Conservation (phyloP, 2,329 filamentous ascomycete species). For the Camillea tinctor region DNA sequence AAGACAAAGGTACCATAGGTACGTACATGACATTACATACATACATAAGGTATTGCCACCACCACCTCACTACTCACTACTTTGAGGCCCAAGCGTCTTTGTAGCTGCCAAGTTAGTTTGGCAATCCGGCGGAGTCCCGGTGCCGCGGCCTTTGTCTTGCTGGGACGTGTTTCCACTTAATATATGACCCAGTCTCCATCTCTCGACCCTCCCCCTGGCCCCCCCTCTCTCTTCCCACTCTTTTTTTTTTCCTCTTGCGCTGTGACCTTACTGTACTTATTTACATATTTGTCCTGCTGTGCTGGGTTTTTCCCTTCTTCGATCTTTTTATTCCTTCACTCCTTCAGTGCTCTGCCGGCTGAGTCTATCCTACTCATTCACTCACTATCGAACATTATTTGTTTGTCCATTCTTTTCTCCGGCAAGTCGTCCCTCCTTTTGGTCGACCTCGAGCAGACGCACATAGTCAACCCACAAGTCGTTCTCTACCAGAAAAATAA, state of each 20-base stretch:
- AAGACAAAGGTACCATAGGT: not conserved
- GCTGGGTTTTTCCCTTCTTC: slow-evolving; percentile 11
- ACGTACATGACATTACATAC: not conserved
- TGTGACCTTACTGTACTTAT: not conserved
- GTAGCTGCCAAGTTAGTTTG: not conserved
- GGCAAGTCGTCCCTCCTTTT: slow-evolving; percentile 9
- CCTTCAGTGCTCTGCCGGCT: slow-evolving; percentile 28
- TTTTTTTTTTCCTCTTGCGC: not conserved
- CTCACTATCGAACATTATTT: slow-evolving; percentile 22
- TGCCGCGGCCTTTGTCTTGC: not conserved
- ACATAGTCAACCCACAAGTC: slow-evolving; percentile 1
- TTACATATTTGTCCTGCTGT: slow-evolving; percentile 6
- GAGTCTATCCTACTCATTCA: slow-evolving; percentile 27
- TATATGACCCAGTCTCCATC: not conserved
- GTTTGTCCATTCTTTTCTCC: slow-evolving; percentile 29
- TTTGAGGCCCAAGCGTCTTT: not conserved
- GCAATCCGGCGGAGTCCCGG: not conserved
- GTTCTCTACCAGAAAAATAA: slow-evolving; percentile 16
- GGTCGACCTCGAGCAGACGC: not conserved
- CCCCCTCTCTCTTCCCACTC: not conserved
- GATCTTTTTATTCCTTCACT: slow-evolving; percentile 22
- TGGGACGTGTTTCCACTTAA: not conserved
- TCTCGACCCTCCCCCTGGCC: not conserved
- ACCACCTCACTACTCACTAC: not conserved
- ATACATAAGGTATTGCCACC: too few relatives aligned